Conservation (phyloP, 2,329 filamentous ascomycete genomes). For the Fusarium sp. region DNA sequence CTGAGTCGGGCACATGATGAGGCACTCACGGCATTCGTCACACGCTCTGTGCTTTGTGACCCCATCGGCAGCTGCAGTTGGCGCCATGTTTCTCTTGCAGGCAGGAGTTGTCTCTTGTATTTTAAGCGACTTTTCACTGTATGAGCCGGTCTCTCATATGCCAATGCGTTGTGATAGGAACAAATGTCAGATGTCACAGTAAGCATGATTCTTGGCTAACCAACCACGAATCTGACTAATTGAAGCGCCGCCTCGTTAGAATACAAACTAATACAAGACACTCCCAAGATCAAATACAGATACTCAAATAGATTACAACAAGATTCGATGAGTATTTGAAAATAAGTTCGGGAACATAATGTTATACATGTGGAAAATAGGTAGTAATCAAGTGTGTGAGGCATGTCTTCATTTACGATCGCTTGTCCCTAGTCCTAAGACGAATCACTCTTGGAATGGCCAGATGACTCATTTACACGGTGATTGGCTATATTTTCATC, state of each 20-base stretch:
- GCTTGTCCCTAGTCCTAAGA: not conserved
- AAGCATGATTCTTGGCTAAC: not conserved
- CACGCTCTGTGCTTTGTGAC: slow-evolving; percentile 69
- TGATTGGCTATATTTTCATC: not conserved
- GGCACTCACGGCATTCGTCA: slow-evolving; percentile 72
- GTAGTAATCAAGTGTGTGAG: not conserved
- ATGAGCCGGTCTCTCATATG: not conserved
- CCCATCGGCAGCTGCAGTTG: slow-evolving; percentile 27
- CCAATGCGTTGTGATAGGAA: slow-evolving; percentile 2
- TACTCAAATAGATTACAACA: not conserved
- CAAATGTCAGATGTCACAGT: slow-evolving; percentile 6
- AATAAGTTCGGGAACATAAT: not conserved
- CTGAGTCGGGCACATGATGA: slow-evolving; percentile 32
- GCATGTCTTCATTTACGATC: not conserved
- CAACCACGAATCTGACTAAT: slow-evolving; percentile 24
- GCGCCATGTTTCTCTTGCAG: slow-evolving; percentile 33
- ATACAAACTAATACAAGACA: not conserved
- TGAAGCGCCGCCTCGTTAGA: slow-evolving; percentile 1
- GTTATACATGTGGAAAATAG: too few species aligned
- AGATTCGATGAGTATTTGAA: not conserved
- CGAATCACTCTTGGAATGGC: not conserved
- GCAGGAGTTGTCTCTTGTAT: not conserved
- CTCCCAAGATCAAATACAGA: not conserved
- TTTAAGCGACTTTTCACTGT: not conserved
- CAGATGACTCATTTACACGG: not conserved